Evolutionary conservation across 1,284 basidiomycete species (phyloP).

Genomic region (Takashimella koratensis): DNA sequence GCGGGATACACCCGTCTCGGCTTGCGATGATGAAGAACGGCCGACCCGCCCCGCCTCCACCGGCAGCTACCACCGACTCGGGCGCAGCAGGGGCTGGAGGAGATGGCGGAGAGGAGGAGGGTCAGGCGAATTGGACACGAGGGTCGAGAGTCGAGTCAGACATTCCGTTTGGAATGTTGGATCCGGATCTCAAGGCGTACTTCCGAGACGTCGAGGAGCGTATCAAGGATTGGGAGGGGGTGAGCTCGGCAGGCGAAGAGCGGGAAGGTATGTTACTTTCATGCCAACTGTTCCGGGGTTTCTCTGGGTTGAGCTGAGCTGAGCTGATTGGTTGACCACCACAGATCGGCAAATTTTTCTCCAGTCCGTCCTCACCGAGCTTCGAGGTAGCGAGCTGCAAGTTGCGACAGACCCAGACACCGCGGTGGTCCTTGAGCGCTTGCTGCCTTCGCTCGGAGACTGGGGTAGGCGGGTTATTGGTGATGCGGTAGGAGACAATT

Average conservation of each 20-base stretch:
- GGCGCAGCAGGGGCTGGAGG: conserved; percentile 5
- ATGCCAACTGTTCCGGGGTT: background rate
- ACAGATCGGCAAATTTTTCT: conserved; percentile 79
- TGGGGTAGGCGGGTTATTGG: conserved; percentile 82
- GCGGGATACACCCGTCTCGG: conserved; percentile 40
- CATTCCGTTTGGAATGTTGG: conserved; percentile 80
- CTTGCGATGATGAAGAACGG: conserved; percentile 33
- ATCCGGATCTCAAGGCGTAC: conserved; percentile 84
- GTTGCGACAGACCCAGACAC: conserved; percentile 89
- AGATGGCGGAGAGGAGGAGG: conserved; percentile 12
- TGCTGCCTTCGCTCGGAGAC: conserved; percentile 88
- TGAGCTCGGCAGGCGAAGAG: conserved; percentile 49
- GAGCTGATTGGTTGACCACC: background rate
- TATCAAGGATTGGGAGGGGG: conserved; percentile 76
- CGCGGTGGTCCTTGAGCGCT: conserved; percentile 78
- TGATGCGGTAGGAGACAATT: conserved; percentile 80
- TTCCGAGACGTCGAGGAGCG: conserved; percentile 81
- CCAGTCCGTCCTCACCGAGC: conserved; percentile 73
- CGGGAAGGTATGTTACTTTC: conserved; percentile 63
- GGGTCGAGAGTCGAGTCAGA: conserved; percentile 55
- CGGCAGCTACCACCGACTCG: background rate
- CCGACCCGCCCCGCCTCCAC: conserved; percentile 10
- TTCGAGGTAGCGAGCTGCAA: conserved; percentile 79
- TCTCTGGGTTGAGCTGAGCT: background rate
- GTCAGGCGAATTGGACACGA: conserved; percentile 29